Base-by-base conservation (phyloP, 2,329 filamentous ascomycete genomes). In the Hyphodiscus sp. region DNA sequence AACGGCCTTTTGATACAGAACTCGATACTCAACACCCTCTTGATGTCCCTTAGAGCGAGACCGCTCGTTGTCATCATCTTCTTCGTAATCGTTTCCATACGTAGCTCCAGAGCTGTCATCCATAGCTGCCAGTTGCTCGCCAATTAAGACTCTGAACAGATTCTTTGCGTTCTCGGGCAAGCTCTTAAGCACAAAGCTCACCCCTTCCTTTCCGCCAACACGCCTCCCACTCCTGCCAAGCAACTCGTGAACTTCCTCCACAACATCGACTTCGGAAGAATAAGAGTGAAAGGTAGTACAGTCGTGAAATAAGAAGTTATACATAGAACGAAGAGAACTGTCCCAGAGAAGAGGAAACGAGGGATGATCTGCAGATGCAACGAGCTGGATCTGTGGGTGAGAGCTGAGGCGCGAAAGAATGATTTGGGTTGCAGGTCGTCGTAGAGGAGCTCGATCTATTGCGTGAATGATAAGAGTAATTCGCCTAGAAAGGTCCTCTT, bases 331-430 rank as follows among this genome's bases (percentile, higher is more conserved):
- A n/a, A 91, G 77, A 51, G 85, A 85, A 50, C 89, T 85, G 70
- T 96, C 91, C 91, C 92, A 99, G 49, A 97, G 78, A 1, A 96
- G 73, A 0, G 89, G 75, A 65, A 96, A 96, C 63, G 88, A 89
- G 7, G 91, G 90, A 9, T 89, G 91, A 71, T 97, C 92, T 52
- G 86, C 87, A 1, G 91, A 95, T 62, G 86, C 88, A 29, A 95
- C 70, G 23, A 97, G 74, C 50, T 78, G 81, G 57, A 97, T 78
- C 41, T 77, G 77, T 1, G 85, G 82, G 63, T 92, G 87, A 0
- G 86, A 76, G 11, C 89, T 87, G 16, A 99, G 78, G 30, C 85
- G 82, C 5, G 91, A 83, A 38, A 99, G 78, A 46, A 91, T 76
- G 1, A 85, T 73, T 66, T 96, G 92, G 2, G 80, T 76, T 7